Evolutionary conservation across 2,329 filamentous ascomycete species (phyloP).

Genomic region (Thermochaetoides dissita): DNA sequence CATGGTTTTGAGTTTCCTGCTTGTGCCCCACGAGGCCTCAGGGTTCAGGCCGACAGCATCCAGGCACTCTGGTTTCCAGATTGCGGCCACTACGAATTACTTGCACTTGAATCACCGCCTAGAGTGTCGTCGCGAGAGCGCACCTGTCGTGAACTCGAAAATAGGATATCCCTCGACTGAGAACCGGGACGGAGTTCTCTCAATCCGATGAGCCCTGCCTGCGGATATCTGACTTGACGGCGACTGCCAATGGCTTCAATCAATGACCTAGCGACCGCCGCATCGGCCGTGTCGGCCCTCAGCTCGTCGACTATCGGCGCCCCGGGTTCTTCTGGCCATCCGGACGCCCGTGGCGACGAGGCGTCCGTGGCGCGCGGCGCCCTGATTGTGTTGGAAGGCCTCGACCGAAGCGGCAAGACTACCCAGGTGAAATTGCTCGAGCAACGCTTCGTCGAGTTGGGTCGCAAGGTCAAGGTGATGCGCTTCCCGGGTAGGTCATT

Average conservation of each 20-base stretch:
- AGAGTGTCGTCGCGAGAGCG: too few relatives aligned
- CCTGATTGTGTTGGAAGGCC: constrained; percentile 72
- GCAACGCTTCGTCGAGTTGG: constrained; percentile 35
- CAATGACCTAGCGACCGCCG: constrained; percentile 35
- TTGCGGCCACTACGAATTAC: too few relatives aligned
- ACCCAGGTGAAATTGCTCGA: constrained; percentile 67
- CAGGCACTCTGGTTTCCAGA: too few relatives aligned
- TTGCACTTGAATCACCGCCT: background rate
- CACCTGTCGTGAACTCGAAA: too few relatives aligned
- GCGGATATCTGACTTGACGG: too few relatives aligned
- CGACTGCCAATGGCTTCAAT: constrained; percentile 25
- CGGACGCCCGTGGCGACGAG: background rate
- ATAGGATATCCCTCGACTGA: background rate
- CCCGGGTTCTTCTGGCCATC: background rate
- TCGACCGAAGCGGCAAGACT: constrained; percentile 84
- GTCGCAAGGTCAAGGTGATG: constrained; percentile 37
- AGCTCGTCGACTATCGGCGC: constrained; percentile 3
- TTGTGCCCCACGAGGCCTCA: constrained; percentile 1
- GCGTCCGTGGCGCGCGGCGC: constrained; percentile 40
- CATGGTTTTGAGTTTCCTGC: background rate
- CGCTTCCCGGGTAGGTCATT: constrained; percentile 39
- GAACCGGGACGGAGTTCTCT: background rate
- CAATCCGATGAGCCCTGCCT: too few relatives aligned
- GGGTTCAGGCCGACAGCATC: background rate
- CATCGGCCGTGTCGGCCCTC: constrained; percentile 22